phyloP scores from a whole-genome alignment of 1,284 basidiomycete genomes.

The Spongispora temasekensis region DNA sequence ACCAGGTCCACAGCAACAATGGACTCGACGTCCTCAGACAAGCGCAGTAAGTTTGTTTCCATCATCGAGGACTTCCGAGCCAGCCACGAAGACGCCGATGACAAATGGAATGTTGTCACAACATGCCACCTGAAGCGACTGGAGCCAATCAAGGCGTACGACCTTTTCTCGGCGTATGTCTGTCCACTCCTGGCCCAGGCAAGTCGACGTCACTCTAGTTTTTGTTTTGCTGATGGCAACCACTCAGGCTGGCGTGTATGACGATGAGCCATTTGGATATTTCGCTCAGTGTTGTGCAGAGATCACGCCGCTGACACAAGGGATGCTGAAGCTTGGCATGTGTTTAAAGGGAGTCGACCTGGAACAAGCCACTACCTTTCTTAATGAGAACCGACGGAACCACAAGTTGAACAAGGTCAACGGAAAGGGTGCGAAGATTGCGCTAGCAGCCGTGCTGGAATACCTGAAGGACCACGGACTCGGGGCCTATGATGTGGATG shows the following conservation, averaged over 20 bases:
- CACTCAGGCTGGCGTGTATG: not conserved
- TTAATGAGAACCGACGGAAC: not conserved
- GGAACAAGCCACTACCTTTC: not conserved
- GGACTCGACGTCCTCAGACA: too few species aligned
- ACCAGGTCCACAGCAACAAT: too few species aligned
- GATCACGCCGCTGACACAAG: not conserved
- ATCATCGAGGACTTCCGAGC: too few species aligned
- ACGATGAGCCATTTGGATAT: not conserved
- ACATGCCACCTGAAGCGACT: not conserved
- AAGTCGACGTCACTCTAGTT: not conserved
- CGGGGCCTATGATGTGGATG: not conserved
- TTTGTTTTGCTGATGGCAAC: not conserved
- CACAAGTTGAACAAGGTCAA: too few species aligned
- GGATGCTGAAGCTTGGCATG: not conserved
- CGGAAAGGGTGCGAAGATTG: too few species aligned
- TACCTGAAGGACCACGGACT: not conserved
- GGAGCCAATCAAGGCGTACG: not conserved
- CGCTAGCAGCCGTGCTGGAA: too few species aligned
- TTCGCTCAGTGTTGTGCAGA: not conserved
- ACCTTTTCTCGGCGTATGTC: not conserved
- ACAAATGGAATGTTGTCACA: too few species aligned
- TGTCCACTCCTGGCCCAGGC: not conserved
- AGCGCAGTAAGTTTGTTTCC: too few species aligned
- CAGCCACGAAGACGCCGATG: too few species aligned
- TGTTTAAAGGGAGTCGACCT: not conserved